Evolutionary conservation across 352 stramenopile species (phyloP).

Genomic region (Phytophthora quininea): DNA sequence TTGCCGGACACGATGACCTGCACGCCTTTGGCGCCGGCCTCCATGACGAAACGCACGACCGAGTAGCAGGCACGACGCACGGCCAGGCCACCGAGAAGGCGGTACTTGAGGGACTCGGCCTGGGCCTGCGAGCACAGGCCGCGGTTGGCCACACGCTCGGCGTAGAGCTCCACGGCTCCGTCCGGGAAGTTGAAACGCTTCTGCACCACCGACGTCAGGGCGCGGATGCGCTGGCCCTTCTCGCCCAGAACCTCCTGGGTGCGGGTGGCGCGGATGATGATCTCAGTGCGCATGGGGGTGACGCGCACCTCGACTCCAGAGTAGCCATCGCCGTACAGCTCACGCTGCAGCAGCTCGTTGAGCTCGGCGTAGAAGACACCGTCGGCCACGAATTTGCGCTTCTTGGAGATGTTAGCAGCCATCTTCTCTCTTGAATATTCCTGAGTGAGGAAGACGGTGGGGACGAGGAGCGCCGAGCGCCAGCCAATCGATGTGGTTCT

Average conservation of each 20-base stretch:
- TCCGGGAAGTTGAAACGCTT: slow-evolving; percentile 98
- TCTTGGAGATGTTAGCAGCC: slow-evolving; percentile 97
- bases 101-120: slow-evolving; percentile 99
- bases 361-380: slow-evolving; percentile 99
- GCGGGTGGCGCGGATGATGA: slow-evolving; percentile 99
- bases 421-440: slow-evolving; percentile 50
- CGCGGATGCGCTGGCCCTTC: slow-evolving; percentile 99
- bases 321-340: slow-evolving; percentile 99
- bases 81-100: slow-evolving; percentile 97
- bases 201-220: slow-evolving; percentile 99
- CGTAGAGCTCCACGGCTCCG: slow-evolving; percentile 97
- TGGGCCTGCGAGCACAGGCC: slow-evolving; percentile 98
- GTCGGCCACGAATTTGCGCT: slow-evolving; percentile 99
- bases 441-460: slow-evolving; percentile 28
- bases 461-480: background rate
- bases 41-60: slow-evolving; percentile 99
- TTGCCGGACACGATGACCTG: slow-evolving; percentile 99
- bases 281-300: slow-evolving; percentile 99
- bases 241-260: slow-evolving; percentile 99
- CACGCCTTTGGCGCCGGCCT: slow-evolving; percentile 98
- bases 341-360: slow-evolving; percentile 98
- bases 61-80: slow-evolving; percentile 99
- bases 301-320: slow-evolving; percentile 98
- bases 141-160: slow-evolving; percentile 98
- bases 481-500: slow-evolving; percentile 20